Conservation (phyloP, 2,329 filamentous ascomycete species). For the Calonectria pseudoturangicola region DNA sequence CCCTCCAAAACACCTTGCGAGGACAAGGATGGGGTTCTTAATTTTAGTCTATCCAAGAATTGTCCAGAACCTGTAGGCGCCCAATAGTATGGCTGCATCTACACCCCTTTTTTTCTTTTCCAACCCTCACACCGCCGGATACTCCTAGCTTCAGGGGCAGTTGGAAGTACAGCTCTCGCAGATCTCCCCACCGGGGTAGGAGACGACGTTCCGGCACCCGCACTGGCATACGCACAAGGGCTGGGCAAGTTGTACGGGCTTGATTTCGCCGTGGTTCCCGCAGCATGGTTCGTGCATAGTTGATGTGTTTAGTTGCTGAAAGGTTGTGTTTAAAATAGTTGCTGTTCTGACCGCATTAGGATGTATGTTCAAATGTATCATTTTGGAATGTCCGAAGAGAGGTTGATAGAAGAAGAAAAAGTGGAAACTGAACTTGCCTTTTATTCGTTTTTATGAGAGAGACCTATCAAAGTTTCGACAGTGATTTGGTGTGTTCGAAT, state of each 20-base stretch:
- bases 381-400: not conserved
- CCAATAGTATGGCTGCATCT: not conserved
- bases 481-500: not conserved
- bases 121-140: too few relatives aligned
- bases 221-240: slow-evolving; percentile 6
- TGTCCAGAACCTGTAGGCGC: not conserved
- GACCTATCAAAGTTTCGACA: not conserved
- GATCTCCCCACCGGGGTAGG: slow-evolving; percentile 8
- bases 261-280: not conserved
- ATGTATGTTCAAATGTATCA: not conserved
- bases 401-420: not conserved
- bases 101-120: not conserved
- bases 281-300: not conserved
- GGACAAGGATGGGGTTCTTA: not conserved
- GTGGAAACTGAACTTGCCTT: not conserved
- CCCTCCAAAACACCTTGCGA: not conserved
- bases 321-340: not conserved
- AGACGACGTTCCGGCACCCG: slow-evolving; percentile 10
- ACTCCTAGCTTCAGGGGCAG: not conserved
- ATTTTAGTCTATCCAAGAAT: not conserved
- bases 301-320: not conserved
- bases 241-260: not conserved
- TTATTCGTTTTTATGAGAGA: not conserved
- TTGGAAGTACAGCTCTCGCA: slow-evolving; percentile 8
- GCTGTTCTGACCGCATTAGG: not conserved